These are phyloP conservation scores for Tulasnella sp. DNA, from an alignment of 768 basidiomycete species.

Conservation along the genomic window DNA sequence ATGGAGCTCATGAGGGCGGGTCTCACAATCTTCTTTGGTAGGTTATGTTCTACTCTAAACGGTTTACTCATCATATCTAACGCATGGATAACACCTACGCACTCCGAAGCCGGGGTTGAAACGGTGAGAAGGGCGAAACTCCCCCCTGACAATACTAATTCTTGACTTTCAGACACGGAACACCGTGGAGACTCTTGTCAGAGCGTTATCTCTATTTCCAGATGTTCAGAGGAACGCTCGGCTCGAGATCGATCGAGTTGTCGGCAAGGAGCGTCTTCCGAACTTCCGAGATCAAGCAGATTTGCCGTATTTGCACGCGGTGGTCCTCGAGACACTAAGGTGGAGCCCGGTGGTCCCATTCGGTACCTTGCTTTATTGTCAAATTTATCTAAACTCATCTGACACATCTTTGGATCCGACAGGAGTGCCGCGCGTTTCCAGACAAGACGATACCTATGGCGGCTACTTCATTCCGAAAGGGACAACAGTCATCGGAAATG, in stretches of 20 bases:
- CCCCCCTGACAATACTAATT: too few relatives aligned
- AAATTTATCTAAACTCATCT: too few relatives aligned
- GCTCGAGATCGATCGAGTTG: constrained; percentile 6
- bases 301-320: constrained; percentile 8
- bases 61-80: background rate
- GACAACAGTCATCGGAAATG: too few relatives aligned
- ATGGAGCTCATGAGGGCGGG: background rate
- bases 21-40: background rate
- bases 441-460: too few relatives aligned
- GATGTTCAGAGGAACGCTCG: constrained; percentile 9
- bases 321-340: background rate
- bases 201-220: constrained; percentile 6
- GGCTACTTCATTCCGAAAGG: too few relatives aligned
- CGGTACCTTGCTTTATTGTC: too few relatives aligned
- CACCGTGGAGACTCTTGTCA: background rate
- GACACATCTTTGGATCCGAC: too few relatives aligned
- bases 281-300: background rate
- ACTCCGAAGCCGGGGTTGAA: background rate
- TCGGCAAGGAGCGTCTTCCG: constrained; percentile 1
- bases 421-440: too few relatives aligned
- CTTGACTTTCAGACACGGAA: background rate
- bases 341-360: background rate
- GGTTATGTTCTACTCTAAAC: background rate
- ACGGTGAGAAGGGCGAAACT: background rate
- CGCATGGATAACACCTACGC: too few relatives aligned